phyloP scores from a whole-genome alignment of 2,329 filamentous ascomycete species.

The Cytospora schulzeri region DNA sequence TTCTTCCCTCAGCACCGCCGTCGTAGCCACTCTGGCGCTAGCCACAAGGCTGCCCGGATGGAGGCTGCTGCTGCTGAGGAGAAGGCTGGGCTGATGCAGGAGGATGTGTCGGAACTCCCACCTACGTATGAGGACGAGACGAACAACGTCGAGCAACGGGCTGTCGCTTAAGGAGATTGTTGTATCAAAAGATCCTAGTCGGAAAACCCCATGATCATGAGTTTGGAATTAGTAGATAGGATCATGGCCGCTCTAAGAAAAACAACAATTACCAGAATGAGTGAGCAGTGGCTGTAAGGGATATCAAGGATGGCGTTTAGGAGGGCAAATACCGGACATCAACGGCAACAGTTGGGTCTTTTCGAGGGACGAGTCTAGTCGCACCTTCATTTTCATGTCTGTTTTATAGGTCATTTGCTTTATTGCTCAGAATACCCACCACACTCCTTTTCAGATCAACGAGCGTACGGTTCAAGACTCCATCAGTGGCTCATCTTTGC shows the following conservation, averaged over 20 bases:
- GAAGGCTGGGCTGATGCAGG: constrained; percentile 53
- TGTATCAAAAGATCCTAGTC: neutral
- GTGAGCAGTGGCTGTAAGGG: neutral
- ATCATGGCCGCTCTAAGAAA: neutral
- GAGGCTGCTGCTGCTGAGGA: constrained; percentile 48
- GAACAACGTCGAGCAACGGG: neutral
- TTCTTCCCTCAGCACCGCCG: constrained; percentile 36
- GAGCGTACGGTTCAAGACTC: neutral
- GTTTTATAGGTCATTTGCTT: constrained; percentile 7
- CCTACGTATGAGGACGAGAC: constrained; percentile 34
- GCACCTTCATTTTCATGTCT: constrained; percentile 16
- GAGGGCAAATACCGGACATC: constrained; percentile 9
- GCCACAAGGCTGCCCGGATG: constrained; percentile 39
- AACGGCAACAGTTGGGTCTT: constrained; percentile 10
- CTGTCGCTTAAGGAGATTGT: neutral
- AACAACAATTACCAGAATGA: neutral
- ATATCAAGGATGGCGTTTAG: constrained; percentile 17
- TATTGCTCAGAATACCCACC: constrained; percentile 23
- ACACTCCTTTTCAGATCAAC: constrained; percentile 24
- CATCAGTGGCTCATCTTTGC: neutral
- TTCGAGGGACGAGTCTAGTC: constrained; percentile 12
- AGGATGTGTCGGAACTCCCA: constrained; percentile 38
- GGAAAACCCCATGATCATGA: neutral
- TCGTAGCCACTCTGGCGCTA: constrained; percentile 34
- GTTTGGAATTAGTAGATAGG: neutral